Base-by-base conservation (phyloP, 176 grass and related monocot genomes). In the Aegilops bicornis region DNA sequence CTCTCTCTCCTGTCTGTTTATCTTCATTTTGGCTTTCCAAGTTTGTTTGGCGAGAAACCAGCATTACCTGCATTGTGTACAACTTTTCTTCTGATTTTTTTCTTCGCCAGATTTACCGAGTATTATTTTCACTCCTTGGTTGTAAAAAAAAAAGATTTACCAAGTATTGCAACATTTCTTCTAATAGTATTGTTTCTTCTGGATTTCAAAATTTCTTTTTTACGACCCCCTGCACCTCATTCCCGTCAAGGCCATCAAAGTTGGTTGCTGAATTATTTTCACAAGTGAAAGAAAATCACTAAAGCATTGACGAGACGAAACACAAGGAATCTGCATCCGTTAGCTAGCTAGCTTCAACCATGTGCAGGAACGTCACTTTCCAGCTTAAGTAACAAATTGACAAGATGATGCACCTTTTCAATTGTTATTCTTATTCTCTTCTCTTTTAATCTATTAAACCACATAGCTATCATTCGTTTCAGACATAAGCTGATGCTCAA, bases 331-430 rank as follows among this genome's bases (percentile, higher is more conserved):
- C 69, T 45, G 32, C 69, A 59, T 14, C 19, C 9, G 77, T 27
- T 50, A 17, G 80, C 71, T 48, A 16, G 79, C 71, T 86, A 62
- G 79, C 64, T 72, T 43, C 79, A 83, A 86, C 13, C 22, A 66
- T 60, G 4, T 33, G 6, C 84, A 66, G 0, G 35, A 3, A 56
- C 27, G 89, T 83, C 60, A 54, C 27, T 87, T 9, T 83, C 80
- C 67, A 36, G 32, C 54, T 17, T 1, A 43, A 87, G 82, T n/a
- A 76, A 84, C 82, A 68, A 87, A 69, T 69, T 48, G 85, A 45
- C 81, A 35, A 60, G 76, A 80, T 45, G 9, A 67, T 48, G 9
- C 70, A 84, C 68, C 73, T 13, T 78, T n/a, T 61, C 10, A 13
- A 31, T 10, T 16, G 1, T 16, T 13, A 40, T 20, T 59, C 40